phyloP scores from a whole-genome alignment of 495 filamentous ascomycete genomes.

The Symbiotaphrina buchneri region DNA sequence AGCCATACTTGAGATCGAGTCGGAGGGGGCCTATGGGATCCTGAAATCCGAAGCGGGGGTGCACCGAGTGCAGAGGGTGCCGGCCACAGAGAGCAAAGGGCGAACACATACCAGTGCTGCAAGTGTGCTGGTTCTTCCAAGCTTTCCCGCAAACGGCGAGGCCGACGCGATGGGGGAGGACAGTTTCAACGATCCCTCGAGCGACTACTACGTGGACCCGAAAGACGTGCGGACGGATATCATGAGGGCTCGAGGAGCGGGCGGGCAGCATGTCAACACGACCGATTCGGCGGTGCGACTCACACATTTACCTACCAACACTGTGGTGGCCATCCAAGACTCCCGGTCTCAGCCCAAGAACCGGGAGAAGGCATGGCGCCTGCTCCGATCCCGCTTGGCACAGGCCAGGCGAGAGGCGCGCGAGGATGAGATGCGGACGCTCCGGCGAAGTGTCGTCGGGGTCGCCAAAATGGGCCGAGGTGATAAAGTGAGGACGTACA shows the following conservation, averaged over 20 bases:
- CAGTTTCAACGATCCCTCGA: constrained; percentile 60
- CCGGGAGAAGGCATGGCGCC: constrained; percentile 61
- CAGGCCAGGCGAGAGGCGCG: constrained; percentile 60
- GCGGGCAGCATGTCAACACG: constrained; percentile 95
- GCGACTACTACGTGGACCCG: constrained; percentile 75
- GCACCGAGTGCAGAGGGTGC: constrained; percentile 83
- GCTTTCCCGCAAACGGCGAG: constrained; percentile 35
- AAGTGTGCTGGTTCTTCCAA: constrained; percentile 74
- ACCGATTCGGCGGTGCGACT: constrained; percentile 90
- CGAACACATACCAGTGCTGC: constrained; percentile 86
- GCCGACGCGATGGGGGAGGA: constrained; percentile 24
- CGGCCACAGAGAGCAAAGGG: constrained; percentile 71
- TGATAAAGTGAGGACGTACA: constrained; percentile 90
- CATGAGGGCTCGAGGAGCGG: constrained; percentile 80
- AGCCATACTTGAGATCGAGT: constrained; percentile 69
- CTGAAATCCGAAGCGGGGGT: constrained; percentile 80
- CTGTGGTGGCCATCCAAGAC: constrained; percentile 78
- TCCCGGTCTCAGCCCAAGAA: constrained; percentile 78
- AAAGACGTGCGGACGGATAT: constrained; percentile 70
- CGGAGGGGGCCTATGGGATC: constrained; percentile 50
- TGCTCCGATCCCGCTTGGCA: constrained; percentile 66
- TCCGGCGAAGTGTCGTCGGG: constrained; percentile 56
- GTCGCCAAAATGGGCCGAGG: constrained; percentile 64
- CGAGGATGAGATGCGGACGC: constrained; percentile 52
- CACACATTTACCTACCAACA: constrained; percentile 76